These are phyloP conservation scores for Trametes pubescens DNA, from an alignment of 1,284 basidiomycete species.

Conservation along the genomic window DNA sequence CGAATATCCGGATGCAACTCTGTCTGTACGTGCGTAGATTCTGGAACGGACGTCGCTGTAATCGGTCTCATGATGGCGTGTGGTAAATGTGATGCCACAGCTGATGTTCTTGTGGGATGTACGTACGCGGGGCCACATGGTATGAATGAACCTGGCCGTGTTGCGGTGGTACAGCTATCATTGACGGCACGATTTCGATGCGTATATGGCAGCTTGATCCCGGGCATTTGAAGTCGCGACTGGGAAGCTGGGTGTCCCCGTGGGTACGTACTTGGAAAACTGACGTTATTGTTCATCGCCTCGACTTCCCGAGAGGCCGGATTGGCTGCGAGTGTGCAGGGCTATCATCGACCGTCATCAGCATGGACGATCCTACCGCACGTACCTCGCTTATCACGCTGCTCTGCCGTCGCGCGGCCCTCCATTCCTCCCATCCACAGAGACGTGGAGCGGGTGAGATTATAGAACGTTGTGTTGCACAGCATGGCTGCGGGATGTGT, in stretches of 20 bases:
- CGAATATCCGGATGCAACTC: neutral
- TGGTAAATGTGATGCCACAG: neutral
- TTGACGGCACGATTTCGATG: neutral
- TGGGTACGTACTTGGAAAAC: neutral
- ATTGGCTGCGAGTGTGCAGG: too few relatives aligned
- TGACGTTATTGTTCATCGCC: neutral
- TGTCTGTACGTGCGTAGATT: neutral
- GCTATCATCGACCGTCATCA: neutral
- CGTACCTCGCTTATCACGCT: neutral
- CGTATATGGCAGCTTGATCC: neutral
- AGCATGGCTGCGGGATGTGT: constrained; percentile 16
- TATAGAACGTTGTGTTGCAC: constrained; percentile 5
- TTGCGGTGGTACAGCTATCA: constrained; percentile 5
- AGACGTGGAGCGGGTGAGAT: neutral
- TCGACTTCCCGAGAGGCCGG: neutral
- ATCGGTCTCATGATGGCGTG: constrained; percentile 11
- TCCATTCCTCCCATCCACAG: neutral
- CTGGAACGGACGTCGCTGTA: neutral
- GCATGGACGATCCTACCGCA: neutral
- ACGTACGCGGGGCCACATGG: neutral
- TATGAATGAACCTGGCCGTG: neutral
- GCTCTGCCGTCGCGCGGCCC: neutral
- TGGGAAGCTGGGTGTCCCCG: neutral
- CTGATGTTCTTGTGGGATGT: constrained; percentile 4
- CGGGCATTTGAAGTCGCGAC: neutral